Percentiles rank a stretch among this genome's conserved stretches.
Evolutionary conservation across 2,329 filamentous ascomycete genomes (phyloP).

Genomic region (Cercospora sp.): DNA sequence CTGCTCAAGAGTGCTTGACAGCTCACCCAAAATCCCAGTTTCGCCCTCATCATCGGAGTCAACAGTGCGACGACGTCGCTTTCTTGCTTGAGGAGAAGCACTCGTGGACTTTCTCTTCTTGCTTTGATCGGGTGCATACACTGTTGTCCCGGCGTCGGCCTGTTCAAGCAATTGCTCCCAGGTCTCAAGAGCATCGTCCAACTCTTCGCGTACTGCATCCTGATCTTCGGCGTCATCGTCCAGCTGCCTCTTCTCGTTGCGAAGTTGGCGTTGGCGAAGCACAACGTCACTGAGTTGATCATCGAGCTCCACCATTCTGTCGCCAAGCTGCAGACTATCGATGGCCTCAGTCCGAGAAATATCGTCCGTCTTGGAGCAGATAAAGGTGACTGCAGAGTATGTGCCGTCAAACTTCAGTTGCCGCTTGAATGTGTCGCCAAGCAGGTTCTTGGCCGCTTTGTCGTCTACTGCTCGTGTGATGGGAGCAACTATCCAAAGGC

Average conservation of each 20-base stretch:
- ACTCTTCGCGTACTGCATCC: constrained; percentile 38
- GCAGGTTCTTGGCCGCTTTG: constrained; percentile 57
- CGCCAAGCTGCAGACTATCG: constrained; percentile 42
- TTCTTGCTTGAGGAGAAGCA: constrained; percentile 12
- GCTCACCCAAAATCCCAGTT: constrained; percentile 19
- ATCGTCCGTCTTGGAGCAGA: constrained; percentile 65
- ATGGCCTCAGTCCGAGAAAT: constrained; percentile 53
- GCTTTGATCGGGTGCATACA: constrained; percentile 42
- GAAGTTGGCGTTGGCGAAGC: constrained; percentile 24
- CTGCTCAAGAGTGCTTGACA: constrained; percentile 24
- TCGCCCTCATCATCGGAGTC: constrained; percentile 34
- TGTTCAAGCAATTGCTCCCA: constrained; percentile 48
- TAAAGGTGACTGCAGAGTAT: constrained; percentile 58
- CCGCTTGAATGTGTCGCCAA: constrained; percentile 59
- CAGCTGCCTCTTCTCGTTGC: constrained; percentile 33
- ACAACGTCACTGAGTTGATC: constrained; percentile 34
- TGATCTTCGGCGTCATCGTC: constrained; percentile 42
- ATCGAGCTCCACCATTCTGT: constrained; percentile 34
- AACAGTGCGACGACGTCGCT: constrained; percentile 23
- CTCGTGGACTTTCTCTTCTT: constrained; percentile 39
- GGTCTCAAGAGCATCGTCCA: constrained; percentile 47
- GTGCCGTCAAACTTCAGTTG: constrained; percentile 62
- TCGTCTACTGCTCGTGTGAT: constrained; percentile 63
- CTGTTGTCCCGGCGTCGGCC: constrained; percentile 45
- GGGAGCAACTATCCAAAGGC: constrained; percentile 63